A percentile compares a stretch with the other conserved stretches of the same genome.
Evolutionary conservation across 2,329 filamentous ascomycete species (phyloP).

Genomic region (Talaromyces verruculosus): DNA sequence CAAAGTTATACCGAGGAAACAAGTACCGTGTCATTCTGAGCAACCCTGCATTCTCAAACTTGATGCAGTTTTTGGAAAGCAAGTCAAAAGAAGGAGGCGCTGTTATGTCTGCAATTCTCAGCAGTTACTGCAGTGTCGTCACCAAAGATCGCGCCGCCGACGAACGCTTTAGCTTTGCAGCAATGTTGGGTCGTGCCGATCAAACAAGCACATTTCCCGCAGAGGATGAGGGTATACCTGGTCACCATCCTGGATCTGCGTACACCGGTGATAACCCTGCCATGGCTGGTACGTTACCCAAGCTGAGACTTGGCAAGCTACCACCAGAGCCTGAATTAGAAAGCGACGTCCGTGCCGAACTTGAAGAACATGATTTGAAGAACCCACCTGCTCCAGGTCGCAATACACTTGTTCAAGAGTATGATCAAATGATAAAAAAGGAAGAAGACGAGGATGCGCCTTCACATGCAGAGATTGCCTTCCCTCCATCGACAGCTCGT

Average conservation of each 20-base stretch:
- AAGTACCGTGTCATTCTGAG: conserved; percentile 92
- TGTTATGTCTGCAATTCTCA: conserved; percentile 72
- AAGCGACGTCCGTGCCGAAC: conserved; percentile 80
- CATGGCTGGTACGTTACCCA: conserved; percentile 57
- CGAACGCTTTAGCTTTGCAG: conserved; percentile 60
- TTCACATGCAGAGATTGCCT: conserved; percentile 73
- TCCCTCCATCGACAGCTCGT: conserved; percentile 81
- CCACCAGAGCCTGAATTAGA: conserved; percentile 81
- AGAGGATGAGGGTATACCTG: conserved; percentile 69
- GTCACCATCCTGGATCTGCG: conserved; percentile 64
- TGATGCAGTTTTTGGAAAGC: conserved; percentile 87
- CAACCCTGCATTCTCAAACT: conserved; percentile 73
- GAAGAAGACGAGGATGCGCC: conserved; percentile 86
- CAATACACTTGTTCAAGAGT: conserved; percentile 77
- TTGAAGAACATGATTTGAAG: conserved; percentile 80
- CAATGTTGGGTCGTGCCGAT: conserved; percentile 57
- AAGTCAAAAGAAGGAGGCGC: conserved; percentile 78
- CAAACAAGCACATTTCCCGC: conserved; percentile 59
- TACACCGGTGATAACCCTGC: conserved; percentile 59
- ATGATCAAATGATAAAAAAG: conserved; percentile 82
- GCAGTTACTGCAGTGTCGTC: conserved; percentile 58
- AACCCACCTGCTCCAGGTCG: conserved; percentile 70
- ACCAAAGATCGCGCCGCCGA: conserved; percentile 59
- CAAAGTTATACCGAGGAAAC: conserved; percentile 78
- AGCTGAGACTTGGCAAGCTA: conserved; percentile 74